These are phyloP conservation scores for Austroboletus novae-zelandiae DNA, from an alignment of 1,284 basidiomycete species.

Conservation along the genomic window DNA sequence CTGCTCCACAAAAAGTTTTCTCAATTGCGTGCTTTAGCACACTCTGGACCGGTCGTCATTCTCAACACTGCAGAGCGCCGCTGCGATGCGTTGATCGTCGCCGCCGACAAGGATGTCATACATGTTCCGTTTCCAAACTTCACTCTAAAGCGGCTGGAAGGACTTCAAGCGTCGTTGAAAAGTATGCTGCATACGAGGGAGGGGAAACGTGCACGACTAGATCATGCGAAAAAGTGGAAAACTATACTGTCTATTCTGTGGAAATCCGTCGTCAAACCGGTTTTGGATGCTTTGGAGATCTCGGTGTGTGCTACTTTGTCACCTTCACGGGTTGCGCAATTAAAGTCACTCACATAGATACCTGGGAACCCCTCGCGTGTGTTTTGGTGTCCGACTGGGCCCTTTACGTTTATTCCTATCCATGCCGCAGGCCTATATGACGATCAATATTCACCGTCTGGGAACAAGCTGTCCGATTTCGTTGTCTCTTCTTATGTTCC, in stretches of 20 bases:
- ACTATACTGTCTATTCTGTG: neutral
- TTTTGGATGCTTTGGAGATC: neutral
- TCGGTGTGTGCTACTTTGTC: neutral
- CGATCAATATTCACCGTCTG: neutral
- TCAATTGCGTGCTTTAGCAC: neutral
- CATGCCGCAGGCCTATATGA: neutral
- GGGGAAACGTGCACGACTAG: neutral
- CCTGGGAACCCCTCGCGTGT: neutral
- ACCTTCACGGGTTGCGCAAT: neutral
- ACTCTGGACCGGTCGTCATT: neutral
- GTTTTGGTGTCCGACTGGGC: neutral
- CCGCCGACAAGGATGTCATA: neutral
- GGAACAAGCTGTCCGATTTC: neutral
- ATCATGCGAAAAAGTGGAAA: neutral
- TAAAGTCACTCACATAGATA: neutral
- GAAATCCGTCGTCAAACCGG: neutral
- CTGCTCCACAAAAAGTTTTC: neutral
- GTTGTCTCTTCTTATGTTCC: neutral
- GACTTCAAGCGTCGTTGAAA: neutral
- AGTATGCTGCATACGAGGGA: neutral
- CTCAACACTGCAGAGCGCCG: neutral
- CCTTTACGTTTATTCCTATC: neutral
- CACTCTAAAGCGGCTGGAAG: neutral
- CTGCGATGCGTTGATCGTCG: neutral
- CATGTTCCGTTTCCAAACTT: neutral